Base-by-base conservation (phyloP, 345 rosid species). In the Eucalyptus marginata region DNA sequence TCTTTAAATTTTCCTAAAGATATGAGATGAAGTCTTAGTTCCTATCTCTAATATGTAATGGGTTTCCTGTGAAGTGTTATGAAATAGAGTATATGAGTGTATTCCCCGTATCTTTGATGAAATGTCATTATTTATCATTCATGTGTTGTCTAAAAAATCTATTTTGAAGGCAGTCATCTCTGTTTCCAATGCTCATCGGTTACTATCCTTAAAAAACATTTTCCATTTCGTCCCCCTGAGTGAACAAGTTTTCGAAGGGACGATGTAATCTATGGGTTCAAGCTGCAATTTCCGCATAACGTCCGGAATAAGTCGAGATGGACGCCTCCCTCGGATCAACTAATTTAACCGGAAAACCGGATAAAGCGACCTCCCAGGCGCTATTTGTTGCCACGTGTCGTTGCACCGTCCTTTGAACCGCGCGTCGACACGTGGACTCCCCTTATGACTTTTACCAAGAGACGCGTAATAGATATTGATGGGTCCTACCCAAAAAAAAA, bases 391-490 rank as follows among this genome's bases (percentile, higher is more conserved):
- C 46, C 81, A 71, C 1, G 46, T 71, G 81, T 71, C 81, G 44
- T 18, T 6, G 14, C 83, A 76, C 83, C 47, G 83, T 22, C 83
- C 47, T 76, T 36, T 36, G 8, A 36, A 10, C 7, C 27, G 3
- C 8, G 46, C 1, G 3, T 10, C 1, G 27, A 36, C 83, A 36
- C 83, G 46, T 20, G 83, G 47, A 36, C 7, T 22, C 2, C 40
- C 8, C 13, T 2, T 0, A 5, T 20, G 25, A 18, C 27, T 24
- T 7, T 17, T 4, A 5, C 43, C 36, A 0, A 1, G 16, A 17
- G 43, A 33, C 43, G 11, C 79, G 24, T 40, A 68, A 33, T 5
- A 13, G 66, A 59, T 13, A n/a, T 3, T 10, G 13, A 3, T 52
- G 58, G 58, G 58, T 52, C 58, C 58, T 0, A 52, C 58, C 58